Evolutionary conservation across 2,329 filamentous ascomycete species (phyloP), one percentile per base, ranked within the genome.

Genomic region (Talaromyces verruculosus): DNA sequence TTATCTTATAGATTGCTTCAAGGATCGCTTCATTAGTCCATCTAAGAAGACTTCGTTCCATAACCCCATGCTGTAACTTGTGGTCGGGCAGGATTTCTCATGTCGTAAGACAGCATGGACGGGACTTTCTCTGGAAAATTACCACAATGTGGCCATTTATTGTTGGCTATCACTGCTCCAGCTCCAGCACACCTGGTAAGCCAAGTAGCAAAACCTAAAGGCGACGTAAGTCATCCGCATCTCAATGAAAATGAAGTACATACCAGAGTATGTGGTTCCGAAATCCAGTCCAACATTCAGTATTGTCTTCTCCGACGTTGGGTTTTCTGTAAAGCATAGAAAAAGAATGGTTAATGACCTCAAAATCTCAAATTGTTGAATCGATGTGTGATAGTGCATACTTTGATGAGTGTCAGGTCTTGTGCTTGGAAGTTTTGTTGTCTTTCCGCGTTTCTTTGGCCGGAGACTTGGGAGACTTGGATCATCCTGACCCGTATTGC

Each of bases 91-190:
- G 39, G 5, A n/a, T 43, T n/a, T n/a, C 17, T 43, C 39, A 43
- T n/a, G 39, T 43, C 6, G 39, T 43, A 43, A 3, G 39, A 43
- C 15, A 43, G 6, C 39, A 43, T 43, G 3, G 17, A 43, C 6
- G 39, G 39, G 39, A 43, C 39, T 43, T 43, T 88, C 85, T 71
- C 25, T 25, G 25, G 37, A 5, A 15, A 41, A 17, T n/a, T n/a
- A 7, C 15, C 39, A n/a, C 7, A n/a, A 11, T 33, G 6, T 6
- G 61, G 61, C 61, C 61, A 63, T 3, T 15, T 55, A 1, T 15
- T 17, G 25, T 63, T 53, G 8, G 17, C 13, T 30, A n/a, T 28
- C 15, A 63, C 19, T 2, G 13, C 22, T 2, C 28, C 33, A 33
- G 13, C 17, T 25, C 25, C 25, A 25, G 25, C 25, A 37, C 33